Base-by-base conservation (phyloP, 345 rosid species). In the Lepidium aucheri region DNA sequence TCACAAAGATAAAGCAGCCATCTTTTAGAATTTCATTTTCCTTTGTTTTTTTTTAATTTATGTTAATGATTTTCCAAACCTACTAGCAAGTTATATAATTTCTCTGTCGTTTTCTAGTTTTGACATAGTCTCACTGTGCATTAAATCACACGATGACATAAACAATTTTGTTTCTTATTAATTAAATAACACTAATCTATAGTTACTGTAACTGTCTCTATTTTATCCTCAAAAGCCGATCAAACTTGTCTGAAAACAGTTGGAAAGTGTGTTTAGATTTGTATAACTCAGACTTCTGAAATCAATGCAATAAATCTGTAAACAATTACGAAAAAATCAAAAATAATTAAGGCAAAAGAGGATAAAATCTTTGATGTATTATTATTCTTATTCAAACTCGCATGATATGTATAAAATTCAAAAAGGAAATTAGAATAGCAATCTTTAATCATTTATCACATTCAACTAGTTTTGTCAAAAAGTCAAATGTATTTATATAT, bases 1-100 rank as follows among this genome's bases (percentile, higher is more conserved):
- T 83, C 81, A 72, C 65, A 78, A 77, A 54, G 58, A 68, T 76
- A 69, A 81, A 20, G 75, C 67, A 63, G 70, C 67, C 65, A 56
- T 42, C 26, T 60, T n/a, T n/a, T 74, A 60, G 65, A 56, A 50
- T 41, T 72, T 53, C 50, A 44, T 61, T 61, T 51, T 57, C 3
- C 2, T 39, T n/a, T 6, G 5, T 54, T 34, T 55, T 6, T 14
- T n/a, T n/a, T n/a, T n/a, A n/a, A n/a, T n/a, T 28, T 3, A 3
- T 52, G 20, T 4, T 16, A 40, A 13, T 66, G 13, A 50, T 60
- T 58, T 56, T 41, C 15, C 30, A 55, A 53, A 8, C 58, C 69
- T 35, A 38, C 33, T 33, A 4, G 20, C n/a, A n/a, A n/a, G n/a
- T n/a, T n/a, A n/a, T n/a, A n/a, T n/a, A n/a, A n/a, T n/a, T 52